Evolutionary conservation across 148 eudicot species (phyloP), one percentile per base, ranked within the genome.

Genomic region (Cornus suecica): DNA sequence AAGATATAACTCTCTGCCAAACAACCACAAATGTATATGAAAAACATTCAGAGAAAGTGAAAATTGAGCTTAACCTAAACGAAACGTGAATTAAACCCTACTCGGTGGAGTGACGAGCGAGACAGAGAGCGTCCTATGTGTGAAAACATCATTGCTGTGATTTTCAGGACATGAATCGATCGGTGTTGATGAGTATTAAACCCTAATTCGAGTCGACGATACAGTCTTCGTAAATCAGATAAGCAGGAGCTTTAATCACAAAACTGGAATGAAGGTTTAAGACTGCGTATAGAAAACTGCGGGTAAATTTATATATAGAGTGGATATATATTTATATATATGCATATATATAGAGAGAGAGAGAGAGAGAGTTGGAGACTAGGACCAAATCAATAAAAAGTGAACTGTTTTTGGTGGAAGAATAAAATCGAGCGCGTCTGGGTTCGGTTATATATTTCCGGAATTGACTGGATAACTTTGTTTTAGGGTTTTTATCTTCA

Each of bases 1-100:
- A 72, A 29, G 66, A 64, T 25, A 37, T 22, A 37, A 64, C 65
- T 27, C 31, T 58, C 81, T 78, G 84, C 79, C 24, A 74, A 10
- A 20, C 1, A 16, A 64, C 29, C 10, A 58, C 62, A 52, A 67
- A 63, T 27, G 65, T 45, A 24, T 11, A 70, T 1, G 22, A 54
- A n/a, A 18, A n/a, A 18, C 9, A 5, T 11, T 25, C 34, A 11
- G 6, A 56, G 26, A 4, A 23, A 54, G n/a, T 10, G 9, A 37
- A 3, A 37, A 37, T 3, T 4, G 8, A 37, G 42, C 42, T 37
- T 6, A 37, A 37, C 42, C 42, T 37, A 4, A 37, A 37, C 42
- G 8, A 23, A 32, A 68, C n/a, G 67, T 31, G 30, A 18, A 13
- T 1, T 10, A 58, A 23, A 23, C 10, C 9, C 61, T 70, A 69